Evolutionary conservation across 1,139 yeast genomes (phyloP).

Genomic region (Pichia inconspicua): DNA sequence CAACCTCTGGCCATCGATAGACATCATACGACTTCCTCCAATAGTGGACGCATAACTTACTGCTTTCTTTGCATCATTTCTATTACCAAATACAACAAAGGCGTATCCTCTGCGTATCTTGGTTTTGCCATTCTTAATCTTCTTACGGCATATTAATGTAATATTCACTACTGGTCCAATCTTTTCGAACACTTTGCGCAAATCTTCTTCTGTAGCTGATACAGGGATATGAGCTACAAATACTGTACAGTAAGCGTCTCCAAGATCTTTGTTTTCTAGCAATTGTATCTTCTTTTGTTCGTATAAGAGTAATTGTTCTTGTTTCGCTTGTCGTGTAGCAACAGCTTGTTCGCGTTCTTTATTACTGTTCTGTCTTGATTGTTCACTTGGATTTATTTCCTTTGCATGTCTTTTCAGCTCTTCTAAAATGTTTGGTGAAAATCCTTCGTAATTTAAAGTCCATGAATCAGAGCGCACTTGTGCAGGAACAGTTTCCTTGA

Average conservation of each 20-base stretch:
- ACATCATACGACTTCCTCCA: conserved; percentile 3
- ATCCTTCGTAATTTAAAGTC: conserved; percentile 1
- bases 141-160: background rate
- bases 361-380: background rate
- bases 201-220: conserved; percentile 56
- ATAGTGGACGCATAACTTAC: conserved; percentile 49
- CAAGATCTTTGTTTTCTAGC: conserved; percentile 20
- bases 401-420: background rate
- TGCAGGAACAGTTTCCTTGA: conserved; percentile 2
- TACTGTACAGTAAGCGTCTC: conserved; percentile 74
- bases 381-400: background rate
- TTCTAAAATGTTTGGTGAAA: background rate
- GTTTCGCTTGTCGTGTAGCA: background rate
- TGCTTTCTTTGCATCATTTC: conserved; percentile 50
- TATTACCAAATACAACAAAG: conserved; percentile 64
- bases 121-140: conserved; percentile 16
- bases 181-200: conserved; percentile 23
- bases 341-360: background rate
- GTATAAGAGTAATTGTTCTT: conserved; percentile 5
- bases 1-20: conserved; percentile 36
- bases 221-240: conserved; percentile 40
- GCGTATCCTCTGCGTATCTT: conserved; percentile 71
- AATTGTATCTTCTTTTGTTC: conserved; percentile 1
- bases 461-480: conserved; percentile 1
- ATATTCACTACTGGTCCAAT: background rate